Evolutionary conservation across 2,329 filamentous ascomycete genomes (phyloP).

Genomic region (Thermomyces lanuginosus): DNA sequence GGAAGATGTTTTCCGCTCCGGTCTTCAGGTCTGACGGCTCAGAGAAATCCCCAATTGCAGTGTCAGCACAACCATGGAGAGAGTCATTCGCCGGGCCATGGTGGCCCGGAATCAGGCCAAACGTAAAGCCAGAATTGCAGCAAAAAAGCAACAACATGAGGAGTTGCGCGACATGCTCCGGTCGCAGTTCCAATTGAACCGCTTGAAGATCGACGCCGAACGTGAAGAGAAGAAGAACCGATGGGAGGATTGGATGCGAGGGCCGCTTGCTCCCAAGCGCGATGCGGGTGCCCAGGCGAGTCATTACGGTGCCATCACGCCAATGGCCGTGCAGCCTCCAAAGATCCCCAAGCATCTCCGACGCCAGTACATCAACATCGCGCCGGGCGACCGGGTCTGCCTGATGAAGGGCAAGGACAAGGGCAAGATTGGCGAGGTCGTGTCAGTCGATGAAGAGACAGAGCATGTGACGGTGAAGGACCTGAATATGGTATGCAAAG

Average conservation of each 20-base stretch:
- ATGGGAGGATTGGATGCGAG: conserved; percentile 62
- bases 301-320: conserved; percentile 42
- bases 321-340: conserved; percentile 20
- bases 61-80: conserved; percentile 42
- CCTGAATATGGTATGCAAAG: conserved; percentile 41
- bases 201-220: conserved; percentile 21
- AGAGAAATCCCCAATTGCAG: conserved; percentile 8
- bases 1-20: too few species aligned
- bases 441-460: conserved; percentile 35
- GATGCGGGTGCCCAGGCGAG: conserved; percentile 46
- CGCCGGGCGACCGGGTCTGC: conserved; percentile 61
- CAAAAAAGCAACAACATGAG: conserved; percentile 25
- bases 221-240: conserved; percentile 39
- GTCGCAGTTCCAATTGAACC: conserved; percentile 17
- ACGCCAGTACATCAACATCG: conserved; percentile 43
- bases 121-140: conserved; percentile 29
- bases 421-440: conserved; percentile 67
- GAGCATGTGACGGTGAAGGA: conserved; percentile 47
- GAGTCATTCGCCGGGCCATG: conserved; percentile 48
- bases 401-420: conserved; percentile 61
- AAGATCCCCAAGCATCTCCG: conserved; percentile 24
- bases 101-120: conserved; percentile 49
- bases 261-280: conserved; percentile 59
- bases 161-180: conserved; percentile 17
- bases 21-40: conserved; percentile 1